Base-by-base conservation (phyloP, 208 protist species). In the Leishmania mexicana region DNA sequence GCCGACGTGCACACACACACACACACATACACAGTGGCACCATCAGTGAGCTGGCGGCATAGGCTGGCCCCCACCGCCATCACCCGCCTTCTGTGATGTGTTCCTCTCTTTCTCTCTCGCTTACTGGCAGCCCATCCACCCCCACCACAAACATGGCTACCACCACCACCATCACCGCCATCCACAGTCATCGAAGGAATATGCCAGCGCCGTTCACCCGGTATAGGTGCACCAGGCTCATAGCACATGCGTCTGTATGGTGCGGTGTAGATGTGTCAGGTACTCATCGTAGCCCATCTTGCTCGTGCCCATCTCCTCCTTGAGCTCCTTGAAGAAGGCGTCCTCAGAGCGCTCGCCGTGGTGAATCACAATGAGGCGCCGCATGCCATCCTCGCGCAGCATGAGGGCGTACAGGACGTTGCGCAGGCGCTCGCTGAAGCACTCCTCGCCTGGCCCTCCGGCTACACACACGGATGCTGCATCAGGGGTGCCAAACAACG, bases 361-460 rank as follows among this genome's bases (percentile, higher is more conserved):
- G 79, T 96, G 93, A 51, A 97, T 64, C 54, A 97, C 91, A n/a
- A 97, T 81, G 65, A 97, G 81, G 6, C 91, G 92, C 68, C 92
- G 87, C 92, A 94, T 93, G n/a, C 91, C 89, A 64, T 93, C 91
- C 51, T 96, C 92, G 42, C 88, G 89, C 77, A 91, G 68, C 70
- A 92, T 89, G 72, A 94, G 83, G 31, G 90, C 90, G 75, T 90
- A 90, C 53, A 98, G 75, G 11, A 98, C 85, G 74, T 93, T 93
- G 51, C 85, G 86, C 65, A 97, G 79, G n/a, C 83, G 80, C 75
- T 93, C 89, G n/a, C 87, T 83, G 83, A 97, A 96, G 78, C 80
- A 79, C 53, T 94, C 89, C 83, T 92, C 88, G 5, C 80, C 87
- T 7, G 79, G 88, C 1, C 88, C 92, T 42, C 84, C 90, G 10